Evolutionary conservation across 2,329 filamentous ascomycete genomes (phyloP).

Genomic region (Cordyceps pruinosa): DNA sequence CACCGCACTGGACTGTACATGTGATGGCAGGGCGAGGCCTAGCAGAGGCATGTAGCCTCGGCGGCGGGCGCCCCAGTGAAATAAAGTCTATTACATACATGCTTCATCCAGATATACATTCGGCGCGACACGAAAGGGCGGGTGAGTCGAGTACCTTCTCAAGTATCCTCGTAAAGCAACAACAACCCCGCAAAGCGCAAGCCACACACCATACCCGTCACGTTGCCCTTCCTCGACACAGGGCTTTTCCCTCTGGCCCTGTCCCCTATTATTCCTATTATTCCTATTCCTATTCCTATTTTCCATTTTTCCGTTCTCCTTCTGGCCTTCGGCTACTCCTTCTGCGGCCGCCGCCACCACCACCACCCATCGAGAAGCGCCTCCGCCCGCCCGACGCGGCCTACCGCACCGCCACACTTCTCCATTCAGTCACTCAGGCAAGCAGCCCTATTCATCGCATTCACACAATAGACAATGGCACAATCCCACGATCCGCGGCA

Average conservation of each 20-base stretch:
- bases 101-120: too few relatives aligned
- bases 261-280: too few relatives aligned
- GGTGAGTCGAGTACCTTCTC: too few relatives aligned
- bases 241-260: background rate
- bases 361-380: background rate
- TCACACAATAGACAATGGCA: background rate
- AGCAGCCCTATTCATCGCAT: background rate
- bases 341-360: background rate
- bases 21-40: background rate
- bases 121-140: too few relatives aligned
- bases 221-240: too few relatives aligned
- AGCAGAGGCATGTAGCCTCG: background rate
- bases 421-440: too few relatives aligned
- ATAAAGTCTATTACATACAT: background rate
- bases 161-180: background rate
- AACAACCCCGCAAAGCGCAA: background rate
- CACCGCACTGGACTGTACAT: background rate
- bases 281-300: too few relatives aligned
- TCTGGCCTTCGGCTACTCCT: background rate
- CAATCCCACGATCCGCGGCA: background rate
- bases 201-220: background rate
- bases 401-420: background rate
- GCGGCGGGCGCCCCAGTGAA: background rate
- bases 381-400: background rate
- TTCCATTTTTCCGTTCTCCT: background rate